Percentiles rank a stretch among this genome's conserved stretches.
phyloP scores from a whole-genome alignment of 2,329 filamentous ascomycete species.

The Cladophialophora immunda region DNA sequence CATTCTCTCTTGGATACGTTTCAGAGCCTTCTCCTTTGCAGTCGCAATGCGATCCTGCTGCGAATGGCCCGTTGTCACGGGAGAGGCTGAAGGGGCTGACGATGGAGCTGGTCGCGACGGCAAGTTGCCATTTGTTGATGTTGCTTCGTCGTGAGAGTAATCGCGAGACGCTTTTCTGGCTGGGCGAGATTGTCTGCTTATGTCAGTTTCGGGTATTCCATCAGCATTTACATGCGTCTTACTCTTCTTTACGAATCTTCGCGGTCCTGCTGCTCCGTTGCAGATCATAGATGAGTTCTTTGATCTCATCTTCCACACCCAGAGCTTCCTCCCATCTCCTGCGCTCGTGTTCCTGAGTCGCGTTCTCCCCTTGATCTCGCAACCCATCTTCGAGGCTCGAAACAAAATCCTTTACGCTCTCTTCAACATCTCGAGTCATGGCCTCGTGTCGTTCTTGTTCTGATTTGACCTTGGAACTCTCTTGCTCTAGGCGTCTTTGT shows the following conservation, averaged over 20 bases:
- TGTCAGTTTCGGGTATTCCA: constrained; percentile 18
- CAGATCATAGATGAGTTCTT: constrained; percentile 97
- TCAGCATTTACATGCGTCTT: constrained; percentile 40
- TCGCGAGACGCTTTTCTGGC: constrained; percentile 60
- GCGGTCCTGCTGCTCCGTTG: constrained; percentile 84
- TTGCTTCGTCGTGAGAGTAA: constrained; percentile 60
- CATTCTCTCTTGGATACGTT: constrained; percentile 94
- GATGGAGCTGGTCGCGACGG: constrained; percentile 54
- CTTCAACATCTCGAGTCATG: constrained; percentile 96
- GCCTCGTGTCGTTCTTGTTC: constrained; percentile 94
- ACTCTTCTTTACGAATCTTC: constrained; percentile 71
- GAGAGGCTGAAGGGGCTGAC: constrained; percentile 63
- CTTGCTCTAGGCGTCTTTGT: constrained; percentile 85
- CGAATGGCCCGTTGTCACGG: constrained; percentile 85
- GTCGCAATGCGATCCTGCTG: constrained; percentile 94
- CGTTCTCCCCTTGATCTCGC: constrained; percentile 79
- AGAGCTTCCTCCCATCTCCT: constrained; percentile 95
- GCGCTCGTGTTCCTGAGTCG: constrained; percentile 85
- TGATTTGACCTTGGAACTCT: constrained; percentile 79
- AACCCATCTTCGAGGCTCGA: constrained; percentile 85
- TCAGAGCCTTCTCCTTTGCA: constrained; percentile 96
- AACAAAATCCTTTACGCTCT: constrained; percentile 89
- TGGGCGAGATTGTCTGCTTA: constrained; percentile 60
- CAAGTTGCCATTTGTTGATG: constrained; percentile 56
- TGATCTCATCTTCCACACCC: constrained; percentile 94